Evolutionary conservation across 1,284 basidiomycete genomes (phyloP), one percentile per base, ranked within the genome.

Genomic region (Tilletiopsis washingtonensis): DNA sequence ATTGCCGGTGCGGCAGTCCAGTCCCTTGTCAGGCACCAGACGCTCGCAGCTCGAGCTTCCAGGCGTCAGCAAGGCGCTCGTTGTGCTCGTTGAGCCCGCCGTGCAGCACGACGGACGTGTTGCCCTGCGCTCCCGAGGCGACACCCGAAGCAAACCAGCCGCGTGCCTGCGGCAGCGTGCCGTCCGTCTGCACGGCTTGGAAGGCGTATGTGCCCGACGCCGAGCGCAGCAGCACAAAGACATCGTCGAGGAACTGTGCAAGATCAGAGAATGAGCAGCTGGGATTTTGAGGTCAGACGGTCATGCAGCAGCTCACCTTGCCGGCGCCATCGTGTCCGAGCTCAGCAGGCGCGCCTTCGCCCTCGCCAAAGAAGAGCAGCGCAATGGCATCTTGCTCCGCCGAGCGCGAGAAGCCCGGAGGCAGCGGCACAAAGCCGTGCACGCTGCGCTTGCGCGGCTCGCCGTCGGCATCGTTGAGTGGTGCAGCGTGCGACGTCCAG

Each of bases 241-340:
- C 23, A 23, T 54, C 53, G 17, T 37, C 19, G 9, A 54, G 47
- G 43, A 54, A 54, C 53, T 54, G 53, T n/a, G n/a, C n/a, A n/a
- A n/a, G n/a, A n/a, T n/a, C n/a, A n/a, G n/a, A n/a, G n/a, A n/a
- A n/a, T n/a, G n/a, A n/a, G n/a, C n/a, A n/a, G n/a, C n/a, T n/a
- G n/a, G n/a, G n/a, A n/a, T n/a, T 44, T 5, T 5, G 5, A 14
- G 38, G 38, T 14, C 19, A 23, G n/a, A n/a, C n/a, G n/a, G n/a
- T n/a, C n/a, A n/a, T n/a, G n/a, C n/a, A n/a, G 17, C 20, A 26
- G n/a, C 50, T 52, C 53, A 55, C 73, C 49, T 55, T 52, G 25
- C 53, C 74, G 0, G 69, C 74, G 1, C 70, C 74, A 9, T 64
- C 69, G 46, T 74, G 73, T 0, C 74, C 74, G 7, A 72, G 45